These are phyloP conservation scores for Penium margaritaceum DNA, from an alignment of 139 green algal genomes.

Conservation along the genomic window DNA sequence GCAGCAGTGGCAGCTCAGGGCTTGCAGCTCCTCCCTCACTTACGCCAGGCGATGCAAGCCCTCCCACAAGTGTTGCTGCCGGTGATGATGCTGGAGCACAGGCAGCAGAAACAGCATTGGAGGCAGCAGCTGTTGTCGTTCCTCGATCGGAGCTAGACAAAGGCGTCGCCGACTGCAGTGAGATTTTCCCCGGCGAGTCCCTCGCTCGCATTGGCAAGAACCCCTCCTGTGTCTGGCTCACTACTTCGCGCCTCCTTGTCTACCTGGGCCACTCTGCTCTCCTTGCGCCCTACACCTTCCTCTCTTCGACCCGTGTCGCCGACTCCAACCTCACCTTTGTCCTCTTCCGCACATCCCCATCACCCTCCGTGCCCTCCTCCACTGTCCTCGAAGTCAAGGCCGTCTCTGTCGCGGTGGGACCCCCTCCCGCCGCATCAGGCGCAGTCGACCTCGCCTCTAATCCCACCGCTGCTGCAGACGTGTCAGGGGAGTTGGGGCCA, in stretches of 20 bases:
- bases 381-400: not conserved
- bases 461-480: too few species aligned
- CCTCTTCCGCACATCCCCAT: not conserved
- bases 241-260: not conserved
- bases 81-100: too few species aligned
- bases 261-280: not conserved
- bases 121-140: too few species aligned
- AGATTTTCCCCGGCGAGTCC: not conserved
- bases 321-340: slow-evolving; percentile 1
- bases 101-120: too few species aligned
- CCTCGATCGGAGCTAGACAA: too few species aligned
- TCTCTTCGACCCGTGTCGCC: not conserved
- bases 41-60: too few species aligned
- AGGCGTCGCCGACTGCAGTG: too few species aligned
- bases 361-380: not conserved
- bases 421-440: not conserved
- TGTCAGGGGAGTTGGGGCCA: not conserved
- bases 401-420: not conserved
- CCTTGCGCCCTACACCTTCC: slow-evolving; percentile 1
- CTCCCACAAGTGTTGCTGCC: too few species aligned
- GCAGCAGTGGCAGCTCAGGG: too few species aligned
- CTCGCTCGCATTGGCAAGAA: not conserved
- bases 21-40: too few species aligned
- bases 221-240: not conserved
- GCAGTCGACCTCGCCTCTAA: too few species aligned